These are phyloP conservation scores for Dendrocalamus sinicus DNA, from an alignment of 176 grass and related monocot species.

Conservation along the genomic window DNA sequence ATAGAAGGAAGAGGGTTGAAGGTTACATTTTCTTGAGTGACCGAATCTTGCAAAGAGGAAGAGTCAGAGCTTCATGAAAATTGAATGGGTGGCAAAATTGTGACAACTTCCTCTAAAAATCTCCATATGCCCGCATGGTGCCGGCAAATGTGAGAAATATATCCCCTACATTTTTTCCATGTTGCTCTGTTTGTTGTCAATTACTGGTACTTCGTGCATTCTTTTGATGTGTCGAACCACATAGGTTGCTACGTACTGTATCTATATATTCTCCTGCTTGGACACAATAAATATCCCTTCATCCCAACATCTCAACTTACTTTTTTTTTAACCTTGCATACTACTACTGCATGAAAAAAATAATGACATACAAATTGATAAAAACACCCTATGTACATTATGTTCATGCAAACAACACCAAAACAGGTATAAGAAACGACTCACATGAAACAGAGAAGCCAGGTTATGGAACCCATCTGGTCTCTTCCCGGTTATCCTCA, in stretches of 20 bases:
- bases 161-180: neutral
- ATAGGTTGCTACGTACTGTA: neutral
- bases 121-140: neutral
- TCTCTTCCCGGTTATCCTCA: slow-evolving; percentile 94
- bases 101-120: neutral
- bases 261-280: neutral
- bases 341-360: neutral
- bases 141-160: neutral
- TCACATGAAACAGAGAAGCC: slow-evolving; percentile 98
- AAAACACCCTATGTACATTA: neutral
- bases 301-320: neutral
- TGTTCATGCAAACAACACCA: neutral
- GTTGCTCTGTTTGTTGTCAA: neutral
- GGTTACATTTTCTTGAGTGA: neutral
- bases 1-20: neutral
- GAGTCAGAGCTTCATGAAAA: neutral
- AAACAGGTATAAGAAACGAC: slow-evolving; percentile 30
- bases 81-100: neutral
- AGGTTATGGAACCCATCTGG: slow-evolving; percentile 89
- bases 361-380: neutral
- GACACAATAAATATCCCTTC: slow-evolving; percentile 1
- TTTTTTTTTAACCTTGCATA: neutral
- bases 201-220: too few species aligned
- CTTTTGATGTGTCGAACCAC: slow-evolving; percentile 11
- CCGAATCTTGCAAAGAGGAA: slow-evolving; percentile 23